phyloP scores from a whole-genome alignment of 768 basidiomycete genomes.

The Agaricus subrufescens region DNA sequence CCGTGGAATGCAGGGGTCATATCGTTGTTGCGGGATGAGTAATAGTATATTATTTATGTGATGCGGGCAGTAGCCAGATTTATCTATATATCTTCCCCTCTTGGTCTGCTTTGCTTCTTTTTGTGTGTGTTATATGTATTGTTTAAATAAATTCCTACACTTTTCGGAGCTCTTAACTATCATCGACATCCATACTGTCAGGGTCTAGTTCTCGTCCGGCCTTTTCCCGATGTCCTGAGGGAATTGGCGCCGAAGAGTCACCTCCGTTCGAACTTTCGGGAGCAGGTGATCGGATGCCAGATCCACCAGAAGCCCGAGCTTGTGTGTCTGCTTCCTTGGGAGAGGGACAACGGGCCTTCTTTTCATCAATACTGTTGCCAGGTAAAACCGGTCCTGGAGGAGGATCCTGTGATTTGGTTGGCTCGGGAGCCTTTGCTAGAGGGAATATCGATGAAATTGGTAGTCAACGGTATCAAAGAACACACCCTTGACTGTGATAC shows the following conservation, averaged over 20 bases:
- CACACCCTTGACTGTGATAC: constrained; percentile 2
- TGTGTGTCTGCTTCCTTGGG: neutral
- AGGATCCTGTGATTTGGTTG: neutral
- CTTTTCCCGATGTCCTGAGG: neutral
- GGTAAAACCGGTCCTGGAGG: neutral
- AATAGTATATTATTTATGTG: neutral
- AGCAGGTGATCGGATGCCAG: neutral
- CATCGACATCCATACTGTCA: constrained; percentile 8
- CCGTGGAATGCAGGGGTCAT: constrained; percentile 58
- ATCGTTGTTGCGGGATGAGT: constrained; percentile 46
- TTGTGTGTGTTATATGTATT: neutral
- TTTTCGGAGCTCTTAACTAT: neutral
- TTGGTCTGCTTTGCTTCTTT: neutral
- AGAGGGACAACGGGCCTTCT: neutral
- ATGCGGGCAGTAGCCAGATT: neutral
- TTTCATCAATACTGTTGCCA: neutral
- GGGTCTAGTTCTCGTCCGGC: neutral
- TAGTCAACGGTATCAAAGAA: neutral
- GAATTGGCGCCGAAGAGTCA: neutral
- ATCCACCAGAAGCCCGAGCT: neutral
- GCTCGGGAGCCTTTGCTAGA: neutral
- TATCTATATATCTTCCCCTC: neutral
- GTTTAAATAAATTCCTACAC: neutral
- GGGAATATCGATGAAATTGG: neutral
- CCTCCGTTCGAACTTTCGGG: neutral